Conservation (phyloP, 208 protist genomes). For the Acanthamoeba castellanii region DNA sequence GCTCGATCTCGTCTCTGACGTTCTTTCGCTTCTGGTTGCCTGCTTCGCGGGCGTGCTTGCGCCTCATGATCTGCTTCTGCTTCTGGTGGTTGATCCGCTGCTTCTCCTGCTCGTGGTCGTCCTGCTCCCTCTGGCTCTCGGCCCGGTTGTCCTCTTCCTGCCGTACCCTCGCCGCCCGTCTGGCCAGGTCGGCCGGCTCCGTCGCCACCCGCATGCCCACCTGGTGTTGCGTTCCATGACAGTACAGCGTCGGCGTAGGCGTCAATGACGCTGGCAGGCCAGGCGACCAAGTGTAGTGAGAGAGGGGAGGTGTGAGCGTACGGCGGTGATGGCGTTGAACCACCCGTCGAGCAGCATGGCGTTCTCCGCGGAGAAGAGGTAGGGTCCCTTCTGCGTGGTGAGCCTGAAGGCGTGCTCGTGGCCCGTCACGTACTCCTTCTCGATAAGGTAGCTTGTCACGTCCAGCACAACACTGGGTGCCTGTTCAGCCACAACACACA, state of each 20-base stretch:
- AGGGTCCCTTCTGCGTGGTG: background rate
- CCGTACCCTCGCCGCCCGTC: background rate
- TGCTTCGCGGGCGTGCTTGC: background rate
- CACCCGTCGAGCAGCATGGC: background rate
- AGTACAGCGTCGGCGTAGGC: background rate
- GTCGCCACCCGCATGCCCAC: background rate
- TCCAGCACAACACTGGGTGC: background rate
- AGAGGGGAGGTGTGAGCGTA: background rate
- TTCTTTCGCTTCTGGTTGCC: background rate
- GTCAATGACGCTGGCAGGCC: too few species aligned
- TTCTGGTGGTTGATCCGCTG: slow-evolving; percentile 34
- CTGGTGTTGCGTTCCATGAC: background rate
- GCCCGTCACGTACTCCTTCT: background rate
- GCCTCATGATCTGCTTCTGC: background rate
- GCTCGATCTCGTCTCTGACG: slow-evolving; percentile 11
- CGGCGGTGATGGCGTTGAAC: background rate
- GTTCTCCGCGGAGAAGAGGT: background rate
- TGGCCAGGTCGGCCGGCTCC: background rate
- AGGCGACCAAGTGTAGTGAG: too few species aligned
- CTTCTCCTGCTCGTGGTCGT: background rate
- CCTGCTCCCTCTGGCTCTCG: background rate
- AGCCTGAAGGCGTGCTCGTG: background rate
- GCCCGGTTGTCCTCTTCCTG: background rate
- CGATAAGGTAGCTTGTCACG: slow-evolving; percentile 23
- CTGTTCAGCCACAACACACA: background rate